phyloP scores from a whole-genome alignment of 2,329 filamentous ascomycete genomes.

The Lachnellula cervina region DNA sequence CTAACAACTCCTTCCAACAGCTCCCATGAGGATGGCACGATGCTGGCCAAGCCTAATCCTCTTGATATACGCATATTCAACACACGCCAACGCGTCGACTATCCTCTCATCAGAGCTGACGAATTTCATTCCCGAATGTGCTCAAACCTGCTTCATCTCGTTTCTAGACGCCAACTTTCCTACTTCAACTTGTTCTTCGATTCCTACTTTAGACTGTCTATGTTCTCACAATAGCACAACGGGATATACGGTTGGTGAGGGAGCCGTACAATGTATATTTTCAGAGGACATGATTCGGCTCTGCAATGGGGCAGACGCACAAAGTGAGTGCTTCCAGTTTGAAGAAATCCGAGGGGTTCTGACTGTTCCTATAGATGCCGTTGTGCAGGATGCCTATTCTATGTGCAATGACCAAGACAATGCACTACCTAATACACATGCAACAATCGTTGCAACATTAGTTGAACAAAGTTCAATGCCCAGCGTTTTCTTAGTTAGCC shows the following conservation, averaged over 20 bases:
- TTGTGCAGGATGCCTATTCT: conserved; percentile 46
- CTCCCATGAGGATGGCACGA: conserved; percentile 29
- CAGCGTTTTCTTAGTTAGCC: conserved; percentile 31
- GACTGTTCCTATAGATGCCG: conserved; percentile 32
- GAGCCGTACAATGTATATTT: conserved; percentile 61
- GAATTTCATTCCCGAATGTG: conserved; percentile 42
- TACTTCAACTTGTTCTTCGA: conserved; percentile 41
- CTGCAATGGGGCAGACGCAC: conserved; percentile 46
- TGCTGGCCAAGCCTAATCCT: conserved; percentile 28
- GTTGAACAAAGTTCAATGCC: conserved; percentile 37
- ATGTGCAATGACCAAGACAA: conserved; percentile 52
- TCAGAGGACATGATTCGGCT: conserved; percentile 45
- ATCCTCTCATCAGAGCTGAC: conserved; percentile 26
- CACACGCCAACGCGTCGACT: conserved; percentile 17
- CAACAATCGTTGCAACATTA: conserved; percentile 53
- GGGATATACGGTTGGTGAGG: conserved; percentile 69
- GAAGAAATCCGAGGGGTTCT: conserved; percentile 1
- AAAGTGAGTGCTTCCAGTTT: conserved; percentile 11
- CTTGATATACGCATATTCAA: conserved; percentile 22
- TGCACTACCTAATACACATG: conserved; percentile 54
- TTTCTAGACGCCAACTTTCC: conserved; percentile 60
- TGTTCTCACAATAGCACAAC: conserved; percentile 55
- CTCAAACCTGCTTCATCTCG: conserved; percentile 53
- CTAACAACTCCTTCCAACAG: conserved; percentile 17
- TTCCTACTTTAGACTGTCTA: conserved; percentile 55